Evolutionary conservation across 805 yeast genomes (phyloP), one percentile per base, ranked within the genome.

Genomic region (Wickerhamiella sorbophila): DNA sequence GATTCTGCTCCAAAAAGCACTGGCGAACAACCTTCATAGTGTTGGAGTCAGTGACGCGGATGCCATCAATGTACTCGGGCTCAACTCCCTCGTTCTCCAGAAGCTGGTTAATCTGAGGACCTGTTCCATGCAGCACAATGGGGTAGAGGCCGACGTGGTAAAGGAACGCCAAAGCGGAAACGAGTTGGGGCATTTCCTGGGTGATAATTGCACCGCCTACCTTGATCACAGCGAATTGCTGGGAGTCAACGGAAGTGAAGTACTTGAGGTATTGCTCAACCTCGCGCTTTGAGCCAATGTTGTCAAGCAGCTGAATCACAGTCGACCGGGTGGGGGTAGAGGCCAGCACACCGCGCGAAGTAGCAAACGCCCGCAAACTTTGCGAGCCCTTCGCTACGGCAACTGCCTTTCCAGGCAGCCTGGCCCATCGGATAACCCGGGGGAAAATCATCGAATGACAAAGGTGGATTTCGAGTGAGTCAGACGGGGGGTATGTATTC

Each of bases 141-240:
- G 99, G 99, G 56, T 86, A 91, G 46, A 91, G 72, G 10, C 99
- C 99, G 40, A 91, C 95, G 58, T 91, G 99, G 67, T 91, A 91
- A 50, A 91, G 68, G 63, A 91, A 91, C 4, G 97, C 96, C 49
- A 91, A 69, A 56, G 96, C 87, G 1, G 95, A 83, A 0, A 98
- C 98, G 52, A 91, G 68, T 64, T 88, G 95, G 8, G 86, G 81
- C 48, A 91, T 66, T 54, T 88, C 91, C 52, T 91, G 93, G 37
- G 97, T 88, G 61, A 91, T 91, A 55, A 91, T 88, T 31, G 98
- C 99, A 49, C 99, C 99, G 33, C 99, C 99, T 35, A 91, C 98
- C 61, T 91, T 91, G 63, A 91, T 91, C 35, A 91, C 95, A 3
- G 99, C 99, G 56, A 91, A 91, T 57, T 91, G 96, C 60, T 91